Conservation (phyloP, 495 filamentous ascomycete species). For the Polyplosphaeria fusca region DNA sequence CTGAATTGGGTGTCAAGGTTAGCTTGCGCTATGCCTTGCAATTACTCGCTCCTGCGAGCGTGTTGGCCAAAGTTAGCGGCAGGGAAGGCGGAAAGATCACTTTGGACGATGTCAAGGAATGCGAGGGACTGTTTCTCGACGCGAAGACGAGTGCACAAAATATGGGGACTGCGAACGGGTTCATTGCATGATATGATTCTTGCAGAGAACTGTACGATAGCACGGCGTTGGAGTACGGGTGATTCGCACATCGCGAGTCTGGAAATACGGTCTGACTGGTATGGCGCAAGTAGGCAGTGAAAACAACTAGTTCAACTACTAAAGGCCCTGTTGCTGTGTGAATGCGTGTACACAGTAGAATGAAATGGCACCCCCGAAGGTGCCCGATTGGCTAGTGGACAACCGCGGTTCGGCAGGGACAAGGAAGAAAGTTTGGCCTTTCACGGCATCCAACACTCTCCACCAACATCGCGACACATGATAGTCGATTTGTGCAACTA, state of each 20-base stretch:
- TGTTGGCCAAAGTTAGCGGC: conserved; percentile 57
- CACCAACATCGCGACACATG: neutral
- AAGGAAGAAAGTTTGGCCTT: no score
- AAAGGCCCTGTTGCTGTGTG: no score
- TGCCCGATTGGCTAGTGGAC: no score
- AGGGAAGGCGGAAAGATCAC: conserved; percentile 71
- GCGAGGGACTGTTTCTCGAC: conserved; percentile 86
- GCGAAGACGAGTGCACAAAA: conserved; percentile 70
- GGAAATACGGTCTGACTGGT: no score
- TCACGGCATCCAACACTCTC: neutral
- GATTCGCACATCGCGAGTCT: no score
- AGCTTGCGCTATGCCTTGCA: conserved; percentile 91
- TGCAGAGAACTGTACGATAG: conserved; percentile 6
- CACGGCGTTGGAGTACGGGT: neutral
- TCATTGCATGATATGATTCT: conserved; percentile 21
- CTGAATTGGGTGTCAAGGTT: conserved; percentile 78
- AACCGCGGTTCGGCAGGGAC: no score
- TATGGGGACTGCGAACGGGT: conserved; percentile 26
- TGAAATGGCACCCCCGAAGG: no score
- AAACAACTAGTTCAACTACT: no score
- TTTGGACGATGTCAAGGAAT: conserved; percentile 79
- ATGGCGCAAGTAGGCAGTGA: no score
- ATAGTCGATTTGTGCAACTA: no score
- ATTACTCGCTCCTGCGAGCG: conserved; percentile 79
- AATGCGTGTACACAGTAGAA: no score